phyloP scores from a whole-genome alignment of 2,329 filamentous ascomycete species.

The Pseudogymnoascus sp. region DNA sequence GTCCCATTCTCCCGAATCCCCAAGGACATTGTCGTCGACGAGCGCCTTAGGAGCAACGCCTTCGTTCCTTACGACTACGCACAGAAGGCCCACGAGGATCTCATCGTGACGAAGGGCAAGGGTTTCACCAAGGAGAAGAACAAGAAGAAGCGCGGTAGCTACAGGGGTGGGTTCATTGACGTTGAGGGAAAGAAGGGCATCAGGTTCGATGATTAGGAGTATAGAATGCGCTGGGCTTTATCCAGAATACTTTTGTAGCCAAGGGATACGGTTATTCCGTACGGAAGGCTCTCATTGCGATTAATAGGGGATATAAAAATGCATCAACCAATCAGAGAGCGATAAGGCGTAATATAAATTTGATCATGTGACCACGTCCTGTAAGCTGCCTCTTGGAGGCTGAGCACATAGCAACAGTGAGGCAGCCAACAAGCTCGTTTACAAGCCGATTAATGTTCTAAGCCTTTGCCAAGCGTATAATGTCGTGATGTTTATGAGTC shows the following conservation, averaged over 20 bases:
- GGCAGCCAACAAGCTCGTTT: background rate
- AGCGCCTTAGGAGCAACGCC: constrained; percentile 64
- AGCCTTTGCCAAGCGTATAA: background rate
- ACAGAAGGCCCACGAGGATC: constrained; percentile 75
- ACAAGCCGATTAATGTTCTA: background rate
- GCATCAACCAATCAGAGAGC: background rate
- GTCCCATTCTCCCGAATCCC: constrained; percentile 71
- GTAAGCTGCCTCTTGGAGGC: background rate
- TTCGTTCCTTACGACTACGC: constrained; percentile 84
- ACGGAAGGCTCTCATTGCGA: background rate
- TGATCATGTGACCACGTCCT: background rate
- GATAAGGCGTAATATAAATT: background rate
- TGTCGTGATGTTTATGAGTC: background rate
- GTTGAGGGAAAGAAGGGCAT: constrained; percentile 73
- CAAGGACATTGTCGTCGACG: constrained; percentile 58
- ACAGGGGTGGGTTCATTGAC: constrained; percentile 83
- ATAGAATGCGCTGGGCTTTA: constrained; percentile 1
- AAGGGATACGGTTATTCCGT: constrained; percentile 1
- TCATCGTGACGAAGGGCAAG: constrained; percentile 88
- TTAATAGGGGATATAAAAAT: constrained; percentile 6
- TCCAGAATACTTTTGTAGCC: constrained; percentile 1
- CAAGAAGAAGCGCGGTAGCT: constrained; percentile 89
- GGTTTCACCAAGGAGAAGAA: constrained; percentile 99
- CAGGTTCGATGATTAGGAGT: constrained; percentile 77
- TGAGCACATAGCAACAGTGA: background rate